Base-by-base conservation (phyloP, 1,284 basidiomycete genomes). In the Irpex lacteus region DNA sequence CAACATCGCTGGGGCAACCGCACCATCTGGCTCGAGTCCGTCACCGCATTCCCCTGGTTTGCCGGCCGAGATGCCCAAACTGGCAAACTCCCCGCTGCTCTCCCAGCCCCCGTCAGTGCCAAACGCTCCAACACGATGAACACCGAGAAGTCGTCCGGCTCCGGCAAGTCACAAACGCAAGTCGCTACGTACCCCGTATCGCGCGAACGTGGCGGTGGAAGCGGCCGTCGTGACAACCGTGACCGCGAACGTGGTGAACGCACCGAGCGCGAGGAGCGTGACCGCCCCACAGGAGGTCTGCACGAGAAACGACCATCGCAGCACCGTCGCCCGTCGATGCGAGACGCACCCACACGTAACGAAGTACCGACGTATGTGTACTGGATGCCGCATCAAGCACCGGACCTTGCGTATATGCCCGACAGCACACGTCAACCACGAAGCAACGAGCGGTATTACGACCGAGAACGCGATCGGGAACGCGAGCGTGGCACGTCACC, bases 31-130 rank as follows among this genome's bases (percentile, higher is more conserved):
- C 79, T 86, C 66, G 81, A 82, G 8, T 86, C 91, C 15, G 89
- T 91, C 57, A 89, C 90, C 9, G 81, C 82, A 26, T 88, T 85
- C 73, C 85, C 88, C 60, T 91, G 89, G 90, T 90, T 91, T 67
- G 80, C 81, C 80, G 68, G 77, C 77, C 67, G 79, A 74, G 59
- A 64, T 19, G 62, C 67, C 18, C 68, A 65, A 58, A 64, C 66
- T 32, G 69, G 68, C 65, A 76, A 78, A 67, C 68, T 70, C 55
- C 32, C 32, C 34, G 50, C 65, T 64, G 71, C 72, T 62, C 73
- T 78, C 50, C 75, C 77, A 5, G 69, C 70, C 26, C 78, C 78
- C 13, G 76, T 74, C 59, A 77, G 75, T 32, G 70, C 73, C 9
- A 67, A 71, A 58, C 71, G 71, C 38, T 72, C 65, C 21, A 73